Conservation (phyloP, 148 eudicot species). For the Fagopyrum esculentum region DNA sequence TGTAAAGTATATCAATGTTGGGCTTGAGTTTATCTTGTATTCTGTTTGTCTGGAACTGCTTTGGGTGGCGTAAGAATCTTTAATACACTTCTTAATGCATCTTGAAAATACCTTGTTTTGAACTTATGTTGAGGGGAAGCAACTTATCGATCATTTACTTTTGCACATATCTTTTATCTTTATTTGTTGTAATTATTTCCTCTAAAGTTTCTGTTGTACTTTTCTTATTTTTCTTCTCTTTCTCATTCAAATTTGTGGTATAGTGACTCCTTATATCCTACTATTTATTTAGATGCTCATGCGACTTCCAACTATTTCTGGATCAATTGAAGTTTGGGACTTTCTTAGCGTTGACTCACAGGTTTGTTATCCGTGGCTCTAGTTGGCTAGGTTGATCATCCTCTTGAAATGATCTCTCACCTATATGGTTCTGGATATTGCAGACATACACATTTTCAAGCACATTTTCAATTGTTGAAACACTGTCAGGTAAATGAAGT, state of each 20-base stretch:
- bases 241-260: conserved; percentile 7
- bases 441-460: conserved; percentile 90
- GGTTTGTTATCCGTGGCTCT: conserved; percentile 36
- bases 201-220: background rate
- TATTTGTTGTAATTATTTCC: background rate
- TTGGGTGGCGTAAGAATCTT: background rate
- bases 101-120: background rate
- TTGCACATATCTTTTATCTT: background rate
- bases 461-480: conserved; percentile 81
- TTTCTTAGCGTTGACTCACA: conserved; percentile 98
- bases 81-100: background rate
- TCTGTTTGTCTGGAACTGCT: background rate
- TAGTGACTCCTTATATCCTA: conserved; percentile 16
- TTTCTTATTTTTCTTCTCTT: background rate
- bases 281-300: conserved; percentile 64
- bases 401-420: conserved; percentile 10
- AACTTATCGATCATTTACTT: background rate
- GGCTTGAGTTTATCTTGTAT: background rate
- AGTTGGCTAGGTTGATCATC: conserved; percentile 3
- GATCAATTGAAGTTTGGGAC: conserved; percentile 99
- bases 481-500: conserved; percentile 57
- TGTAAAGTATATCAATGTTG: background rate
- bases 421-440: conserved; percentile 23
- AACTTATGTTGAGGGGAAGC: background rate
- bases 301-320: conserved; percentile 86